Percentiles rank a stretch among this genome's conserved stretches.
These are phyloP conservation scores for Chaetomium sp. DNA, from an alignment of 2,329 filamentous ascomycete genomes.

Conservation along the genomic window DNA sequence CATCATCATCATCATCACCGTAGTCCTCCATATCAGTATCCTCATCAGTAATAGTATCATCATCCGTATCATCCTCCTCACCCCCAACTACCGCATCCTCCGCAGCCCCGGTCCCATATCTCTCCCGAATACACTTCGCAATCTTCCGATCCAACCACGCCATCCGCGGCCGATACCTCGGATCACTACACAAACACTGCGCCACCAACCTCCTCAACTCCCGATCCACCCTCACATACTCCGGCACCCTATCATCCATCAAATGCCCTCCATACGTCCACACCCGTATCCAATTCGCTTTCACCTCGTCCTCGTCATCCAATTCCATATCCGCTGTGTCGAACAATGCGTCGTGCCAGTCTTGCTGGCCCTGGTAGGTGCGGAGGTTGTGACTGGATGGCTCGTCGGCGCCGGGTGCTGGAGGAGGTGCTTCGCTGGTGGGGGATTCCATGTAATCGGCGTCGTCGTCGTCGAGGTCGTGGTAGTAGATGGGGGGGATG, in stretches of 20 bases:
- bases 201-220: not conserved
- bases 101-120: no score
- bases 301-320: no score
- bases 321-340: no score
- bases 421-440: not conserved
- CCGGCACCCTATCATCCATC: not conserved
- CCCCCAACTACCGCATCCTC: no score
- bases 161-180: not conserved
- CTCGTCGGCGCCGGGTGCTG: not conserved
- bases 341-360: no score
- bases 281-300: not conserved
- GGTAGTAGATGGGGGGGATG: not conserved
- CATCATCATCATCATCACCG: not conserved
- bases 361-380: no score
- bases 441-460: not conserved
- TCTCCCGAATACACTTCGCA: no score
- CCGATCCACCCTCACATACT: not conserved
- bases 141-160: not conserved
- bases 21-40: not conserved
- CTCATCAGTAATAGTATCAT: not conserved
- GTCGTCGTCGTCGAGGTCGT: not conserved
- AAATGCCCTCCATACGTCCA: conserved; percentile 1
- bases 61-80: not conserved
- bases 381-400: no score
- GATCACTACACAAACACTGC: not conserved